Conservation (phyloP, 257 asterid species). For the Solanum lycopersicoides region DNA sequence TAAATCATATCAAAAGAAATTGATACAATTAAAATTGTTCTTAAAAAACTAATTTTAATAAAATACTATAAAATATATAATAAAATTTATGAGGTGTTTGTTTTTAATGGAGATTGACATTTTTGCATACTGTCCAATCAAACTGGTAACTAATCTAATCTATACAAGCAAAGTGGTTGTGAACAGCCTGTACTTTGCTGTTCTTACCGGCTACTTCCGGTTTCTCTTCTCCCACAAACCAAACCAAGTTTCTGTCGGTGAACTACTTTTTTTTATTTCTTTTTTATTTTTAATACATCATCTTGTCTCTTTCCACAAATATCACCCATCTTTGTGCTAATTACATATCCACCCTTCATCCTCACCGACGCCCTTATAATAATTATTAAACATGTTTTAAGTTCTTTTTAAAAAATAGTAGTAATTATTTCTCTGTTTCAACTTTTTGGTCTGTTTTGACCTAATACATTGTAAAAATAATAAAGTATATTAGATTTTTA, state of each 20-base stretch:
- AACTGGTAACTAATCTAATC: neutral
- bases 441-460: neutral
- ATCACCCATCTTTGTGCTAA: neutral
- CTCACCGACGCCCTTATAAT: neutral
- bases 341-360: neutral
- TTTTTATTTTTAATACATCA: neutral
- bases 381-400: neutral
- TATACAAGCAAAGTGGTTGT: neutral
- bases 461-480: neutral
- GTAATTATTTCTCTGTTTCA: neutral
- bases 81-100: neutral
- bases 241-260: conserved; percentile 10
- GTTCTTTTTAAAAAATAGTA: no score
- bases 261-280: neutral
- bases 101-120: neutral
- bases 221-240: neutral
- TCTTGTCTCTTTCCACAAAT: neutral
- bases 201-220: conserved; percentile 4
- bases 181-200: conserved; percentile 2
- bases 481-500: no score
- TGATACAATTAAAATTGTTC: no score
- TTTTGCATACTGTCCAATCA: neutral
- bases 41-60: neutral
- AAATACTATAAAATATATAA: no score
- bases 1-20: neutral